Percentiles rank a stretch among this genome's conserved stretches.
Conservation (phyloP, 805 yeast species). For the Candida dajiaensis region DNA sequence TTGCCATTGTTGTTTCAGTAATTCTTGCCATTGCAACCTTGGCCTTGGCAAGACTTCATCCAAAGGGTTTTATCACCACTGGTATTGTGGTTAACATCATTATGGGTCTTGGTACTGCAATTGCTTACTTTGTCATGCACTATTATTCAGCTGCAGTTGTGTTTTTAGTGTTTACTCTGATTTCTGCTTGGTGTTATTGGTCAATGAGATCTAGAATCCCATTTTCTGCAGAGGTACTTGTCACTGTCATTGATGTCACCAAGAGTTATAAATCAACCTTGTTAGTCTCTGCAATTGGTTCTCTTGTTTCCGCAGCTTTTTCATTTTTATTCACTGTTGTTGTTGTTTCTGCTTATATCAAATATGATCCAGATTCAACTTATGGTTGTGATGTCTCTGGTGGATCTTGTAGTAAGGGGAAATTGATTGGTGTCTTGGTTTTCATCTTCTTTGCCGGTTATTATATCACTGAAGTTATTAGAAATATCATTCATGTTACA, state of each 20-base stretch:
- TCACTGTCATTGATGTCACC: constrained; percentile 74
- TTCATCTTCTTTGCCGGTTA: constrained; percentile 79
- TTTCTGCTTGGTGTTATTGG: constrained; percentile 71
- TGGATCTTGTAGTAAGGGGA: constrained; percentile 53
- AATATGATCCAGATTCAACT: constrained; percentile 54
- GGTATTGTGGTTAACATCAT: constrained; percentile 64
- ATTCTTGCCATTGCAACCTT: constrained; percentile 53
- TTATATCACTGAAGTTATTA: constrained; percentile 75
- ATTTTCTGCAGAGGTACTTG: constrained; percentile 62
- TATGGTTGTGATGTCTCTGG: constrained; percentile 47
- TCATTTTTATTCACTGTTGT: constrained; percentile 60
- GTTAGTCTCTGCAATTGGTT: constrained; percentile 54
- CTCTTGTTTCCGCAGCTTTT: constrained; percentile 54
- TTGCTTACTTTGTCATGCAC: constrained; percentile 59
- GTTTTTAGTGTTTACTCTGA: constrained; percentile 55
- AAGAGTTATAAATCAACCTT: constrained; percentile 65
- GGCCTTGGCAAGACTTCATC: constrained; percentile 54
- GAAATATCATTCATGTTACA: constrained; percentile 74
- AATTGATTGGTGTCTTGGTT: constrained; percentile 63
- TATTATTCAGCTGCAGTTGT: constrained; percentile 82
- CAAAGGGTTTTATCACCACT: constrained; percentile 59
- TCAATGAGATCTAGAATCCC: constrained; percentile 65
- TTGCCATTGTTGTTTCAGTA: constrained; percentile 55
- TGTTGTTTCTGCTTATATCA: constrained; percentile 71
- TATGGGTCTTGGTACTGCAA: constrained; percentile 69